A percentile compares a stretch with the other conserved stretches of the same genome.
phyloP scores from a whole-genome alignment of 345 rosid genomes.

The Cardamine chenopodiifolia region DNA sequence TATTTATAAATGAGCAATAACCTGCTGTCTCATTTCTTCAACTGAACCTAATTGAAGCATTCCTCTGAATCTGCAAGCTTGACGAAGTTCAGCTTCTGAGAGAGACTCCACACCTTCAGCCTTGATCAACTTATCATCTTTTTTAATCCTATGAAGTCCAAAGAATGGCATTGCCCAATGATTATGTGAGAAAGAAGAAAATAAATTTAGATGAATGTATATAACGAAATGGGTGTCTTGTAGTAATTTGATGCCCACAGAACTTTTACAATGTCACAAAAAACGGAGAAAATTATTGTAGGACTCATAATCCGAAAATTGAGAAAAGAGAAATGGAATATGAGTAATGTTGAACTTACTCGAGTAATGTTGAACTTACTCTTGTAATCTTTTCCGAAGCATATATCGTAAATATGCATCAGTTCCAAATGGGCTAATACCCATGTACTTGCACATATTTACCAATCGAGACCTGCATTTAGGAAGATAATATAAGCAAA shows the following conservation, averaged over 20 bases:
- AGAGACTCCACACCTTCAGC: slow-evolving; percentile 95
- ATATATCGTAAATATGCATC: slow-evolving; percentile 91
- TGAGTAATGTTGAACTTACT: slow-evolving; percentile 54
- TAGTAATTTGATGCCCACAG: background rate
- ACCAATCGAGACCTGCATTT: slow-evolving; percentile 82
- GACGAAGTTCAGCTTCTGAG: slow-evolving; percentile 87
- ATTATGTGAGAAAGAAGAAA: background rate
- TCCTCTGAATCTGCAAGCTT: slow-evolving; percentile 95
- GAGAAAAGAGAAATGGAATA: background rate
- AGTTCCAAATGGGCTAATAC: slow-evolving; percentile 91
- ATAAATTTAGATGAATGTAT: background rate
- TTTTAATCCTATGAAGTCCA: slow-evolving; percentile 70
- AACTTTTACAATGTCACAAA: background rate
- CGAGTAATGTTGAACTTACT: slow-evolving; percentile 57
- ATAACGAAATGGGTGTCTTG: background rate
- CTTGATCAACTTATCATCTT: slow-evolving; percentile 90
- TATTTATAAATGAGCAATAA: slow-evolving; percentile 26
- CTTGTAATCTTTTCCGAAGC: slow-evolving; percentile 88
- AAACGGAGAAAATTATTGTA: background rate
- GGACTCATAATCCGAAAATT: slow-evolving; percentile 1
- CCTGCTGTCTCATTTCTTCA: slow-evolving; percentile 97
- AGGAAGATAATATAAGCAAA: slow-evolving; percentile 33
- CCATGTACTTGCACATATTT: slow-evolving; percentile 99
- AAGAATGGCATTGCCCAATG: background rate
- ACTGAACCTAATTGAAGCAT: slow-evolving; percentile 86